Evolutionary conservation across 2,329 filamentous ascomycete species (phyloP).

Genomic region (Stagonosporopsis vannaccii): DNA sequence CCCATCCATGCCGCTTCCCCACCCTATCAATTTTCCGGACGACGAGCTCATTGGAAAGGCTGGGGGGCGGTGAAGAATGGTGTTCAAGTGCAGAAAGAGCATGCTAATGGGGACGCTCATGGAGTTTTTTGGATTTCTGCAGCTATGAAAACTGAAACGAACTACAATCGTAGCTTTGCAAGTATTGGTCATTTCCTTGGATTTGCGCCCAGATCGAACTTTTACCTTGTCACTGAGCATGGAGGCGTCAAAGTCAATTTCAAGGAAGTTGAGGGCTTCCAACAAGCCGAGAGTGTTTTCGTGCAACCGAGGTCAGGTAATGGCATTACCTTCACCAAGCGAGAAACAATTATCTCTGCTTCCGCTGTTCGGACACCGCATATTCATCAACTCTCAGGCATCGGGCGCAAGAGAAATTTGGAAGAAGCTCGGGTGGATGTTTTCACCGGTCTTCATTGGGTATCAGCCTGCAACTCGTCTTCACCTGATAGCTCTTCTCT

Average conservation of each 20-base stretch:
- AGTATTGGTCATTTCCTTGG: constrained; percentile 39
- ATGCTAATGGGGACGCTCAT: constrained; percentile 2
- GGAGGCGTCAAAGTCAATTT: constrained; percentile 30
- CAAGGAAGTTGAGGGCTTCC: not conserved
- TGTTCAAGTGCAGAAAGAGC: not conserved
- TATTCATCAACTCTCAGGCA: constrained; percentile 67
- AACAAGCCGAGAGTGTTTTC: constrained; percentile 29
- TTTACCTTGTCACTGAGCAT: constrained; percentile 35
- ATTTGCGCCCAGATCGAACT: constrained; percentile 36
- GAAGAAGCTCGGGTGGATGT: constrained; percentile 22
- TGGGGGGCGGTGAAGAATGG: constrained; percentile 6
- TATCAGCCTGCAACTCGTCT: too few species aligned
- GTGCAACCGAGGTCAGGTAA: constrained; percentile 14
- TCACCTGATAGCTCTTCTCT: too few species aligned
- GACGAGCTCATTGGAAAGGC: constrained; percentile 2
- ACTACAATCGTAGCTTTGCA: constrained; percentile 40
- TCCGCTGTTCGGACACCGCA: constrained; percentile 68
- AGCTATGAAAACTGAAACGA: constrained; percentile 32
- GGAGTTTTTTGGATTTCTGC: constrained; percentile 9
- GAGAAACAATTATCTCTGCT: constrained; percentile 61
- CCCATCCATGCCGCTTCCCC: constrained; percentile 9
- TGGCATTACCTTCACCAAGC: constrained; percentile 11
- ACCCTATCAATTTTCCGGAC: constrained; percentile 24
- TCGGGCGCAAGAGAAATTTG: constrained; percentile 52
- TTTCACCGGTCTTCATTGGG: constrained; percentile 29